Evolutionary conservation across 208 protist genomes (phyloP), one percentile per base, ranked within the genome.

Genomic region (Phytomonas sp.): DNA sequence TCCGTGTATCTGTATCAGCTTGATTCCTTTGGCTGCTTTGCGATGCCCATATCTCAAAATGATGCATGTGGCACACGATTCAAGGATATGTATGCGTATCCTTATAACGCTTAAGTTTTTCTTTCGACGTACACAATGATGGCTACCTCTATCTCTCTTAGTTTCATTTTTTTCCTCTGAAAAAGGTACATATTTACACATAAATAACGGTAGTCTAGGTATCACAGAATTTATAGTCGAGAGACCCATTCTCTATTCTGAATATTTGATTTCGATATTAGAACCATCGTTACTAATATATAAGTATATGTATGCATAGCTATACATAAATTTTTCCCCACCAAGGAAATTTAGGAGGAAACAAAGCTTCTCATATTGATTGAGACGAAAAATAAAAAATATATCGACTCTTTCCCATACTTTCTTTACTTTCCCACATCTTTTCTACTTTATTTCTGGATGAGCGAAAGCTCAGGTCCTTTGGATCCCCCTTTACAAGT

Each of bases 381-480:
- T 2, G 43, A 67, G 13, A 23, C 26, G 26, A 67, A 67, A 51
- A 32, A 7, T 51, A 67, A 51, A 32, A 7, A 20, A 26, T 17
- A 51, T 30, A n/a, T 7, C 8, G 0, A 56, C n/a, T 61, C 17
- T 56, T 6, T 51, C 59, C 20, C 60, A 46, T 13, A 28, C 66
- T 23, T 72, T 20, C 43, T 64, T 23, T 60, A 28, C 20, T 67
- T 65, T 64, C 74, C 60, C 36, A 56, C 63, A 69, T 36, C 70
- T 28, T 60, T 66, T 66, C 60, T 67, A 56, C 67, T 75, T 60
- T 72, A 26, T 72, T 62, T 23, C 67, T 71, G 46, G 11, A 56
- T 60, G 61, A 28, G n/a, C 43, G n/a, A 63, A 17, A 20, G 29
- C 62, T 46, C 32, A 26, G 46, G 20, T 26, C 46, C 2, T 56